phyloP scores from a whole-genome alignment of 2,329 filamentous ascomycete species.

The Fusarium citri region DNA sequence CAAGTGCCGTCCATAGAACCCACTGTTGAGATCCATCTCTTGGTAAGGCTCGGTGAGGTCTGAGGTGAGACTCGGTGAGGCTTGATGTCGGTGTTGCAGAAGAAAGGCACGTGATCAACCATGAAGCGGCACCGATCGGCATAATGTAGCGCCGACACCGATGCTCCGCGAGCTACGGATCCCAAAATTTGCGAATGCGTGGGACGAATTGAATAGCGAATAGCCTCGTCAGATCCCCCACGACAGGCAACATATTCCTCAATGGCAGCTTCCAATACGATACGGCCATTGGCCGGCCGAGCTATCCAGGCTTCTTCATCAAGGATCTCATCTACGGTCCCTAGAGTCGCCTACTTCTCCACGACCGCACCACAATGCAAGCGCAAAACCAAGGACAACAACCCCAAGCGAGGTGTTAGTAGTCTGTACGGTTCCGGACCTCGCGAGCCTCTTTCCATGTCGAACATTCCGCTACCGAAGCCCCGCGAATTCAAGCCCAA shows the following conservation, averaged over 20 bases:
- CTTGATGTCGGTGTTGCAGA: background rate
- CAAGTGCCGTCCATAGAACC: conserved; percentile 44
- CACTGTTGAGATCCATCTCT: conserved; percentile 40
- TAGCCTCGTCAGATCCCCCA: conserved; percentile 31
- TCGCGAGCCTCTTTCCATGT: conserved; percentile 78
- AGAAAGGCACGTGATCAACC: conserved; percentile 5
- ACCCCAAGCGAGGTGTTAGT: conserved; percentile 83
- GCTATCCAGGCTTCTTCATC: conserved; percentile 34
- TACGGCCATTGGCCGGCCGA: conserved; percentile 47
- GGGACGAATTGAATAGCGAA: conserved; percentile 36
- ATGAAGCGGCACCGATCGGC: background rate
- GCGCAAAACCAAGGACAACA: conserved; percentile 75
- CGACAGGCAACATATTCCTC: conserved; percentile 34
- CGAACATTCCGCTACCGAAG: conserved; percentile 76
- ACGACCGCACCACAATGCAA: conserved; percentile 64
- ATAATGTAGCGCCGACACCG: conserved; percentile 31
- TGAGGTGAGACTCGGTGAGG: conserved; percentile 24
- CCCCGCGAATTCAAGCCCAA: conserved; percentile 71
- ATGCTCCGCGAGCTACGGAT: conserved; percentile 15
- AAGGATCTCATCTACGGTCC: conserved; percentile 17
- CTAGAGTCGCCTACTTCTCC: conserved; percentile 58
- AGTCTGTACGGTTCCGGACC: conserved; percentile 82
- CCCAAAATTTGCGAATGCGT: conserved; percentile 41
- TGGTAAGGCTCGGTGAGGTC: conserved; percentile 36
- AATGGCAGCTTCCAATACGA: conserved; percentile 48